Evolutionary conservation across 768 basidiomycete genomes (phyloP), one percentile per base, ranked within the genome.

Genomic region (Paxillus ammoniavirescens): DNA sequence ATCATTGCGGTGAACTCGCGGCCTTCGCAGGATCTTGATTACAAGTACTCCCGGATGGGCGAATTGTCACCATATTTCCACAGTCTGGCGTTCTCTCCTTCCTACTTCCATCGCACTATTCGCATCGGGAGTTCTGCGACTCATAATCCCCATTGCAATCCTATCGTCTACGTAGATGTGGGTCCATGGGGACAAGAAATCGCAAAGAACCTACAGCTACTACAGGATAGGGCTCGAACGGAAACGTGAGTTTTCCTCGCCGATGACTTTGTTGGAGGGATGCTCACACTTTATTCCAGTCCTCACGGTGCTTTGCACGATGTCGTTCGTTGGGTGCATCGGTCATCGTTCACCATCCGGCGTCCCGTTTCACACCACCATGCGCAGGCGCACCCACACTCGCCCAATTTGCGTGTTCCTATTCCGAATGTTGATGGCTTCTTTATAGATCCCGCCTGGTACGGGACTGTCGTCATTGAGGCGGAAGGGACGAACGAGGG

Each of bases 401-500:
- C 68, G 0, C 68, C 66, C 12, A 50, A 62, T 2, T 42, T 55
- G 57, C 68, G 46, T 37, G 62, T 82, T 12, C 81, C 81, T 0
- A 82, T 86, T 9, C 85, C 86, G 0, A 78, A 79, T 5, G 71
- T 78, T 0, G 73, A 78, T 3, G 76, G 75, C 15, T 75, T 84
- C 50, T 78, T 77, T 40, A 81, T 93, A 13, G 90, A 93, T 65
- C 72, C 84, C 4, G 85, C 87, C 40, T 94, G 91, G 91, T 88
- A 85, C 61, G 92, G 92, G 3, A 86, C 81, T 0, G 79, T 94
- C 42, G 81, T 93, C 26, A 80, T 94, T 23, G 91, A 94, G 73
- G 84, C 89, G 10, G 90, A 93, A 65, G 91, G 91, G 37, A 93
- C 92, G 41, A 88, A 92, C 65, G 92, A 94, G 63, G 84, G 87